Base-by-base conservation (phyloP, 805 yeast species). In the Yarrowia deformans region DNA sequence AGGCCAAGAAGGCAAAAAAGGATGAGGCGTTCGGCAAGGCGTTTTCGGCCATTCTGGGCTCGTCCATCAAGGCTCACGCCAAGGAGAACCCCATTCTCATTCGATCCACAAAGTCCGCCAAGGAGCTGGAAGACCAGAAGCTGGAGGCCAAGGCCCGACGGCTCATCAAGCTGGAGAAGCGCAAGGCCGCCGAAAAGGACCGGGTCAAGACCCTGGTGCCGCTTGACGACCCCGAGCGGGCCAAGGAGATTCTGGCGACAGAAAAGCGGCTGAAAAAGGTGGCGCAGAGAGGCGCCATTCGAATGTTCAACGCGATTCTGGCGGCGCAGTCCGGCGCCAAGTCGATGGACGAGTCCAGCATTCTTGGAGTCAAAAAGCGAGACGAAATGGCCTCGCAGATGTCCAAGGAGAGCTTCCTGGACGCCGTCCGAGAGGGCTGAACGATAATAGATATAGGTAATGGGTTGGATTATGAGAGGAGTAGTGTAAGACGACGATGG, bases 31-130 rank as follows among this genome's bases (percentile, higher is more conserved):
- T 95, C 75, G 91, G 97, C 19, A 83, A 80, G 68, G 98, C 98
- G 0, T 87, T 95, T 75, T 87, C 82, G 72, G 95, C 97, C 16
- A 90, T 94, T 74, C 80, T 94, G 66, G 90, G 90, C 6, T 91
- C 98, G 1, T 88, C 87, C 74, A 82, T 94, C 72, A 95, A 95
- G 77, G 96, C 97, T 0, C 90, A 94, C 74, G 92, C 90, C 75
- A 84, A 98, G 75, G 85, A 85, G 55, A 97, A 93, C 77, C 99
- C 99, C 2, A 91, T 94, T 69, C 83, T 94, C 79, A 93, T 94
- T 8, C 87, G 98, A 79, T 82, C 85, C 32, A 90, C 90, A 75
- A 90, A 89, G 72, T 82, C 84, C 50, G 85, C 88, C 0, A 89
- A 88, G 79, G 88, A 90, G 72, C 84, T 90, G 69, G 97, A 93